Percentiles rank a stretch among this genome's conserved stretches.
Conservation (phyloP, 1,284 basidiomycete species). For the Sporisorium exsertum region DNA sequence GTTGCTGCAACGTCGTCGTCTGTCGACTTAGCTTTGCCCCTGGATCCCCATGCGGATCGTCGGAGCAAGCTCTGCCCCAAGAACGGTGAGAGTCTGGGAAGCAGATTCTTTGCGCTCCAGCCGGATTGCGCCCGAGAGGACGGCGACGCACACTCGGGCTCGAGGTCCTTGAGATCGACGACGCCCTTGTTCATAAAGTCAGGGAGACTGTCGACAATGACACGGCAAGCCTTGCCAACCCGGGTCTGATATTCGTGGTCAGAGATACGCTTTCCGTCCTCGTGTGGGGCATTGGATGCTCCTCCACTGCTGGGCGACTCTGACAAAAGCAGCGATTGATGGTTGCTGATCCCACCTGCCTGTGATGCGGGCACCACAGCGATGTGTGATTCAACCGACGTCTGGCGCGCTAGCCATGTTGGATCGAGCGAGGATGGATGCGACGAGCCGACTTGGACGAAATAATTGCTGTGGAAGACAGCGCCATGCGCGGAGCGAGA, state of each 20-base stretch:
- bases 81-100: conserved; percentile 37
- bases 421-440: not conserved
- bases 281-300: not conserved
- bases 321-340: conserved; percentile 6
- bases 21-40: conserved; percentile 15
- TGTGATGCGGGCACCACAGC: not conserved
- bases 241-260: conserved; percentile 57
- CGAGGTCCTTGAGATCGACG: conserved; percentile 45
- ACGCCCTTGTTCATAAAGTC: conserved; percentile 53
- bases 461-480: conserved; percentile 1
- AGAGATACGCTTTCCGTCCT: conserved; percentile 8
- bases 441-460: not conserved
- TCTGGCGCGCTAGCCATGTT: not conserved
- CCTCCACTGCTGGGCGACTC: not conserved
- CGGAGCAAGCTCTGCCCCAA: conserved; percentile 38
- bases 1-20: not conserved
- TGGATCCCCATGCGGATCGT: conserved; percentile 15
- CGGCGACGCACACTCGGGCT: conserved; percentile 7
- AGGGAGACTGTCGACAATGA: conserved; percentile 48
- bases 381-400: not conserved
- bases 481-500: not conserved
- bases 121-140: conserved; percentile 2
- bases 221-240: conserved; percentile 49
- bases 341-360: not conserved
- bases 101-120: conserved; percentile 19